Base-by-base conservation (phyloP, 1,139 yeast genomes). In the Magnusiomyces sp. region DNA sequence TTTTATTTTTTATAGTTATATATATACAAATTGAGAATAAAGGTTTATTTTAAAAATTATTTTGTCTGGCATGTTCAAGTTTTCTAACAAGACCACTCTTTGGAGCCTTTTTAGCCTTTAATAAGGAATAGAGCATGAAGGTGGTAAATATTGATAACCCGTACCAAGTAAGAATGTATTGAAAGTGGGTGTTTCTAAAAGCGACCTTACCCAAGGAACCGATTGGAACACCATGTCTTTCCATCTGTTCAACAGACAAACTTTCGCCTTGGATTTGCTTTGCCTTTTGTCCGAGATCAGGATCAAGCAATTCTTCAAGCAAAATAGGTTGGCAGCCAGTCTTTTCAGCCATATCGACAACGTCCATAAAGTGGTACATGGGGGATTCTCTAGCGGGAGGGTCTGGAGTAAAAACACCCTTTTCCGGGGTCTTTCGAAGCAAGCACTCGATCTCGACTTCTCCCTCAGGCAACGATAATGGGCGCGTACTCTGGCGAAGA, bases 161-260 rank as follows among this genome's bases (percentile, higher is more conserved):
- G 64, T 87, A 92, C 99, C 99, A 92, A 0, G 99, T 92, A 20
- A 88, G 78, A 60, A 92, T 71, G 65, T 92, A 92, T 66, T 92
- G 96, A 66, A 90, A 71, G 64, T 92, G 99, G 62, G 90, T 89
- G 66, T 92, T 94, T 56, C 84, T 79, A 62, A 88, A 76, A 55
- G 82, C 89, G 32, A 92, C 80, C 60, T 79, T 79, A 13, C 97
- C 94, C 5, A 75, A 70, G 49, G 83, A 80, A 1, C 96, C 98
- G 27, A 94, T 67, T 2, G 99, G 99, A 3, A 90, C 94, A 46
- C 98, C 99, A 16, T 86, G 81, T 50, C 75, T 76, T 50, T 79
- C 71, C 55, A 61, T 55, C 43, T 63, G 67, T 38, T 60, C 64
- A n/a, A 60, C 56, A 23, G 60, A 53, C 43, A 61, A 50, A 53